These are phyloP conservation scores for Alternaria triticimaculans DNA, from an alignment of 2,329 filamentous ascomycete species.

Conservation along the genomic window DNA sequence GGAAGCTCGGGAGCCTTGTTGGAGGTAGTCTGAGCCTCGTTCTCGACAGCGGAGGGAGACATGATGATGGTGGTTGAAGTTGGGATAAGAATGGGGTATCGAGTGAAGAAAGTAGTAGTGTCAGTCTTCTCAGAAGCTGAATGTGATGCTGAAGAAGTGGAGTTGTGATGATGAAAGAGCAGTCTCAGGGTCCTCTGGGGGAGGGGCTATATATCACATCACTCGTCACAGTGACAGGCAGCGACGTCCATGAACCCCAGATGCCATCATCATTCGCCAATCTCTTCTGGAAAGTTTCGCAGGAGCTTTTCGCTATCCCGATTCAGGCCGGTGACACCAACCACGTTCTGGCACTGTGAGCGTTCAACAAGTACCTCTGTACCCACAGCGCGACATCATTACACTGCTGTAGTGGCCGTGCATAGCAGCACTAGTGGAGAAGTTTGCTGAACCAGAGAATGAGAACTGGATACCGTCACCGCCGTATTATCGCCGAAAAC, in stretches of 20 bases:
- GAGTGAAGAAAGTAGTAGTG: constrained; percentile 3
- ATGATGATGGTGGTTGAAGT: constrained; percentile 40
- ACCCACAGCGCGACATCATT: constrained; percentile 39
- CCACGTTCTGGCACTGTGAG: constrained; percentile 10
- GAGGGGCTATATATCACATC: constrained; percentile 34
- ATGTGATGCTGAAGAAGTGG: constrained; percentile 7
- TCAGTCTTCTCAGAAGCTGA: constrained; percentile 12
- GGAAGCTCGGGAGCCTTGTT: constrained; percentile 40
- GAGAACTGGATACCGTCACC: constrained; percentile 36
- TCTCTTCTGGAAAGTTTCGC: constrained; percentile 21
- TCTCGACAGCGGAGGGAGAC: constrained; percentile 61
- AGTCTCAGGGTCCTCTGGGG: constrained; percentile 28
- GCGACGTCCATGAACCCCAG: constrained; percentile 15
- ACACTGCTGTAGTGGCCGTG: constrained; percentile 24
- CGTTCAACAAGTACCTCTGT: constrained; percentile 36
- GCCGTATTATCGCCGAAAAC: constrained; percentile 30
- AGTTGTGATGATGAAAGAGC: constrained; percentile 8
- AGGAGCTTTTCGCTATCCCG: constrained; percentile 26
- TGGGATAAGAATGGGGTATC: constrained; percentile 7
- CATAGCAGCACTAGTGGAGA: constrained; percentile 28
- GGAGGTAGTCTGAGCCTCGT: constrained; percentile 50
- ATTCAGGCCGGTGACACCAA: constrained; percentile 28
- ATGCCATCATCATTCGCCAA: constrained; percentile 30
- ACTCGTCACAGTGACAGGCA: neutral
- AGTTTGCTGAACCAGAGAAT: constrained; percentile 34